These are phyloP conservation scores for Trichoderma polysporum DNA, from an alignment of 2,329 filamentous ascomycete genomes.

Conservation along the genomic window DNA sequence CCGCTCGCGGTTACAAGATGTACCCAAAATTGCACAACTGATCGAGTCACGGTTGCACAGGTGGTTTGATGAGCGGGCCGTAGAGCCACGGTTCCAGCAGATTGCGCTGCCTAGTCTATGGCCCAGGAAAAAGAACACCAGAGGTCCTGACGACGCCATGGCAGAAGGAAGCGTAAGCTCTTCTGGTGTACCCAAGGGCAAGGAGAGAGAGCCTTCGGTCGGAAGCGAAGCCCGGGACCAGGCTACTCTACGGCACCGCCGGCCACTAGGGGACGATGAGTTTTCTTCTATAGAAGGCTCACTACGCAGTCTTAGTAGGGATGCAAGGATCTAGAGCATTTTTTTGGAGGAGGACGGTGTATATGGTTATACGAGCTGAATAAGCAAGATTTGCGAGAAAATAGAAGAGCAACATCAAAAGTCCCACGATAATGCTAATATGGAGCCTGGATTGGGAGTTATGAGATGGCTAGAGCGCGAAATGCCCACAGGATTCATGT, in stretches of 20 bases:
- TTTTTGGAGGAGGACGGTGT: neutral
- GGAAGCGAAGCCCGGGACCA: conserved; percentile 44
- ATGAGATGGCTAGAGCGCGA: neutral
- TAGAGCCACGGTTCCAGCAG: conserved; percentile 84
- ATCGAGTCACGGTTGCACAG: conserved; percentile 76
- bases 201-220: conserved; percentile 49
- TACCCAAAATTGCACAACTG: conserved; percentile 84
- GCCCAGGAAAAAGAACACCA: conserved; percentile 80
- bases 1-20: conserved; percentile 76
- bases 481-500: neutral
- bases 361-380: neutral
- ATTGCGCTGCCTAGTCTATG: conserved; percentile 80
- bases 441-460: neutral
- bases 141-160: conserved; percentile 64
- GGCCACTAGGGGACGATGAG: conserved; percentile 39
- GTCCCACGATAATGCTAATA: neutral
- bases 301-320: conserved; percentile 41
- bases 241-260: conserved; percentile 41
- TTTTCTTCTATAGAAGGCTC: conserved; percentile 49
- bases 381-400: neutral
- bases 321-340: conserved; percentile 24
- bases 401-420: conserved; percentile 1
- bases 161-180: conserved; percentile 46
- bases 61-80: conserved; percentile 85
- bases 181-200: conserved; percentile 53